A percentile compares a stretch with the other conserved stretches of the same genome.
Evolutionary conservation across 2,329 filamentous ascomycete species (phyloP).

Genomic region (Raffaelea albimanens): DNA sequence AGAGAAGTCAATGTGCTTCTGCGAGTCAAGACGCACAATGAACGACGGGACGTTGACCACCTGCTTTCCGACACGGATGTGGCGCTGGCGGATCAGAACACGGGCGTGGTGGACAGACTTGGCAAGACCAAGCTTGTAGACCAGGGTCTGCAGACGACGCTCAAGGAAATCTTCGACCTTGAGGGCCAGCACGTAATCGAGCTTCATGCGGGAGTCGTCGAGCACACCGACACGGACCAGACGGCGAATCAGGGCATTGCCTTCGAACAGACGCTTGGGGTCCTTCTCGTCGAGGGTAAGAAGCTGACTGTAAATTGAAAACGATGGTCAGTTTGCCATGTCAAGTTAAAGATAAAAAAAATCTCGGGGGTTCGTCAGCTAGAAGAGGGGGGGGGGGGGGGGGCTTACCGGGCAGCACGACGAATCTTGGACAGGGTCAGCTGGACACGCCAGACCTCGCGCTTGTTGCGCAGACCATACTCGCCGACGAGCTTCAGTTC

Average conservation of each 20-base stretch:
- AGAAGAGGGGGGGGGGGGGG: not conserved
- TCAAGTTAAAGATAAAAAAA: not conserved
- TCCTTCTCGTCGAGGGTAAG: slow-evolving; percentile 99
- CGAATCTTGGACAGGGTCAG: slow-evolving; percentile 99
- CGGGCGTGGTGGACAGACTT: slow-evolving; percentile 99
- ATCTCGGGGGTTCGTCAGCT: too few relatives aligned
- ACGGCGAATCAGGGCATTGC: slow-evolving; percentile 99
- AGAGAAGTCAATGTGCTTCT: slow-evolving; percentile 99
- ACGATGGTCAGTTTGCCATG: not conserved
- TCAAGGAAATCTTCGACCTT: slow-evolving; percentile 99
- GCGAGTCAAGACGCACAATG: slow-evolving; percentile 98
- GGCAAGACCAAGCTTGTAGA: slow-evolving; percentile 99
- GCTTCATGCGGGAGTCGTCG: slow-evolving; percentile 99
- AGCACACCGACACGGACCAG: slow-evolving; percentile 99
- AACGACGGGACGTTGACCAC: slow-evolving; percentile 99
- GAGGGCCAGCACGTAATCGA: slow-evolving; percentile 99
- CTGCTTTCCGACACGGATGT: slow-evolving; percentile 99
- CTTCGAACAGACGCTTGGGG: slow-evolving; percentile 99
- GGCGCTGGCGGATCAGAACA: slow-evolving; percentile 98
- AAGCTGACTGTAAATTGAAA: slow-evolving; percentile 90
- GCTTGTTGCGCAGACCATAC: slow-evolving; percentile 99
- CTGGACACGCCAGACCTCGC: slow-evolving; percentile 99
- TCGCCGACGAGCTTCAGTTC: slow-evolving; percentile 99
- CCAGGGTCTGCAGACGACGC: slow-evolving; percentile 98
- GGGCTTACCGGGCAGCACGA: slow-evolving; percentile 94